Evolutionary conservation across 1,139 yeast species (phyloP).

Genomic region (Suhomyces bokatorum): DNA sequence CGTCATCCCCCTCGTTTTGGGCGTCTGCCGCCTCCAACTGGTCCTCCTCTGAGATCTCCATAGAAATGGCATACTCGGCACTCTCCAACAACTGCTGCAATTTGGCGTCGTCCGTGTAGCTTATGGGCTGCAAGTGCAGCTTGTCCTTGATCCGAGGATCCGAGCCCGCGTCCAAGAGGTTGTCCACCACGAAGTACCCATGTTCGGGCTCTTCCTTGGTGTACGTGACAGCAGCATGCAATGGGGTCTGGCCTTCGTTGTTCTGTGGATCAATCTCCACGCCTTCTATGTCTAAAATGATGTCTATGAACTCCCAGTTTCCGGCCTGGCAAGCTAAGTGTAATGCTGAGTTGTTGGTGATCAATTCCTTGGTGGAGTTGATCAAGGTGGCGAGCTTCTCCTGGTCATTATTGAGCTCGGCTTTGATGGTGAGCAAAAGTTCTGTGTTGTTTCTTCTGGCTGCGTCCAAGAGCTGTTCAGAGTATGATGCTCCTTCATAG

Average conservation of each 20-base stretch:
- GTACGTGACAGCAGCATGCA: conserved; percentile 82
- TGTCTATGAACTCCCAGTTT: conserved; percentile 82
- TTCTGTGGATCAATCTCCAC: conserved; percentile 85
- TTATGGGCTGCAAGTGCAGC: conserved; percentile 68
- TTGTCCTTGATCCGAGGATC: conserved; percentile 59
- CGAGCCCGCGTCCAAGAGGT: conserved; percentile 88
- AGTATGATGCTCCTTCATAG: conserved; percentile 66
- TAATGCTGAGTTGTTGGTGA: conserved; percentile 75
- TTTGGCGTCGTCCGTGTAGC: conserved; percentile 58
- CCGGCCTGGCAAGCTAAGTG: conserved; percentile 84
- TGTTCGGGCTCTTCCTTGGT: conserved; percentile 80
- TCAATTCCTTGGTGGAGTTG: conserved; percentile 70
- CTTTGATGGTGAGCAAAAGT: conserved; percentile 58
- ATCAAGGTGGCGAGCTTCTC: conserved; percentile 57
- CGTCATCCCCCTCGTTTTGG: conserved; percentile 20
- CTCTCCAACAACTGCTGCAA: conserved; percentile 68
- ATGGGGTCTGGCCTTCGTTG: conserved; percentile 82
- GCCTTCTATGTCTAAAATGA: conserved; percentile 81
- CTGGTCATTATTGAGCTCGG: conserved; percentile 45
- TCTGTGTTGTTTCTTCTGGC: conserved; percentile 88
- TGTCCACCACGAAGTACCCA: conserved; percentile 77
- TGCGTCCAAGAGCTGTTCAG: conserved; percentile 83
- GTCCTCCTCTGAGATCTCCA: conserved; percentile 37
- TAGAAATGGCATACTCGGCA: conserved; percentile 71
- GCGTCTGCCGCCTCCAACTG: conserved; percentile 24